Evolutionary conservation across 441 rosid species (phyloP).

Genomic region (Mallotus japonicus): DNA sequence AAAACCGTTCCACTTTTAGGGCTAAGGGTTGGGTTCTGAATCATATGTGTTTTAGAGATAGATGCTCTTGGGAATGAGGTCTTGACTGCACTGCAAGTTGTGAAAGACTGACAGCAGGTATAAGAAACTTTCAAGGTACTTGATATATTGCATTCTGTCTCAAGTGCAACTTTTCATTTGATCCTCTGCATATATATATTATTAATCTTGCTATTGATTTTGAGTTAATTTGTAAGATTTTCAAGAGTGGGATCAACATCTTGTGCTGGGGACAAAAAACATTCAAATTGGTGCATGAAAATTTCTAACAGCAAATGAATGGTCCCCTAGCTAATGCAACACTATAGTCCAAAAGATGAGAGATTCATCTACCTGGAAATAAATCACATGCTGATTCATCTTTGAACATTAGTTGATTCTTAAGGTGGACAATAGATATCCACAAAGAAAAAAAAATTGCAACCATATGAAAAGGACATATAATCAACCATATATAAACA

Average conservation of each 20-base stretch:
- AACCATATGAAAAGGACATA: too few species aligned
- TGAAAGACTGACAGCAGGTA: constrained; percentile 10
- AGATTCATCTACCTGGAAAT: not conserved
- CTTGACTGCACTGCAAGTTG: constrained; percentile 25
- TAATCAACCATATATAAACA: too few species aligned
- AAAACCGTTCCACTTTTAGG: constrained; percentile 20
- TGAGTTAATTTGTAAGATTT: not conserved
- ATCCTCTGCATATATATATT: too few species aligned
- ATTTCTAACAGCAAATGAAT: not conserved
- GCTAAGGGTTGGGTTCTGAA: constrained; percentile 23
- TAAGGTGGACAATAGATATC: not conserved
- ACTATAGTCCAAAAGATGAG: not conserved
- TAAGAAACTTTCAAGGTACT: constrained; percentile 12
- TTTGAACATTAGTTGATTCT: not conserved
- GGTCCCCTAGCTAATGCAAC: not conserved
- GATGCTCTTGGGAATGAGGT: constrained; percentile 49
- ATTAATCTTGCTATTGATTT: not conserved
- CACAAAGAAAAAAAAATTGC: too few species aligned
- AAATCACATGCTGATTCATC: not conserved
- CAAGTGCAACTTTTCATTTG: not conserved
- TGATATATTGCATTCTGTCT: not conserved
- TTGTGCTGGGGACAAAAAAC: too few species aligned
- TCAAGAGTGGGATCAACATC: not conserved
- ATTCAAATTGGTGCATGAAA: not conserved
- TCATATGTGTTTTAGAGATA: constrained; percentile 28